Evolutionary conservation across 805 yeast species (phyloP).

Genomic region (Saturnispora diversa): DNA sequence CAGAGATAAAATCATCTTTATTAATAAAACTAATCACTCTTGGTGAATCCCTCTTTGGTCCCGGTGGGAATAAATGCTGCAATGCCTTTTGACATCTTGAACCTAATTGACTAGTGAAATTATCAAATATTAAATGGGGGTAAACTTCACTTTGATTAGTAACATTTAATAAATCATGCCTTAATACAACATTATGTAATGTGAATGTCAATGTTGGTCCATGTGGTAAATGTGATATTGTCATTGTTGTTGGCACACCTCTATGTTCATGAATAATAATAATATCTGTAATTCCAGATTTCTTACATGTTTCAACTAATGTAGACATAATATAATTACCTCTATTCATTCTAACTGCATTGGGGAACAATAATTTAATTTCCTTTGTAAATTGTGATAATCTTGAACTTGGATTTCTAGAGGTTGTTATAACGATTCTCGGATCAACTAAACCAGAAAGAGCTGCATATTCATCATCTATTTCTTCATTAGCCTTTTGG

Average conservation of each 20-base stretch:
- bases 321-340: constrained; percentile 87
- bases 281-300: constrained; percentile 73
- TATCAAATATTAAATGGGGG: constrained; percentile 91
- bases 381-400: constrained; percentile 90
- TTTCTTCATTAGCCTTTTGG: constrained; percentile 32
- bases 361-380: constrained; percentile 81
- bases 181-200: constrained; percentile 83
- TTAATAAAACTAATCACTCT: constrained; percentile 92
- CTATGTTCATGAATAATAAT: constrained; percentile 90
- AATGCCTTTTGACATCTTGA: constrained; percentile 70
- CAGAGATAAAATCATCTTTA: constrained; percentile 84
- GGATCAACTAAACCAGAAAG: constrained; percentile 88
- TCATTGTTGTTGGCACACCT: constrained; percentile 94
- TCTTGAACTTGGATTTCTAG: constrained; percentile 82
- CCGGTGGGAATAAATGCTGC: constrained; percentile 92
- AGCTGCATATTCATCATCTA: constrained; percentile 90
- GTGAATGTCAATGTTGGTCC: constrained; percentile 96
- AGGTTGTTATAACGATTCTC: constrained; percentile 83
- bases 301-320: constrained; percentile 72
- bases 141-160: constrained; percentile 88
- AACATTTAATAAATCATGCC: constrained; percentile 82
- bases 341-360: constrained; percentile 80
- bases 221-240: constrained; percentile 92
- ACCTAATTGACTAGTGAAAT: constrained; percentile 75
- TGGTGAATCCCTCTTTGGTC: constrained; percentile 83